Base-by-base conservation (phyloP, 2,329 filamentous ascomycete species). In the Clathrospora elynae region DNA sequence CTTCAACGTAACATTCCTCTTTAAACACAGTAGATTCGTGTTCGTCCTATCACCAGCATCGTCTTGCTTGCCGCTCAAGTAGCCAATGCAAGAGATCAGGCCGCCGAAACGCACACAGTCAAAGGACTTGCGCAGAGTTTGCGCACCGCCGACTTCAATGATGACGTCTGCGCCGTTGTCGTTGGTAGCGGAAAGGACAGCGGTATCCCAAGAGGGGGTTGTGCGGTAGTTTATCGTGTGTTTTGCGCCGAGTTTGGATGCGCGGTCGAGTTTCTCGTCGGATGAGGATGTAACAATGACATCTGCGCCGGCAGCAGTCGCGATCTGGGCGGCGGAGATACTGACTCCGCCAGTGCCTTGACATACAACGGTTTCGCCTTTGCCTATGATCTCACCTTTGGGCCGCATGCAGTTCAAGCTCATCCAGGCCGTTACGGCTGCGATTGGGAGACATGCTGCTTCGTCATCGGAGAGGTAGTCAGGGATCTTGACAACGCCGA, bases 361-460 rank as follows among this genome's bases (percentile, higher is more conserved):
- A 35, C 72, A 61, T 6, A 75, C 58, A 2, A 75, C 62, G 43
- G 51, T 68, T 51, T 58, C 66, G 28, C 49, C 65, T 33, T 40
- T 42, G 19, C 77, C 78, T 1, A 75, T 74, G 13, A 75, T 73
- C 36, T 79, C 68, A 0, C 79, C 80, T 0, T 80, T 57, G 0
- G 80, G 78, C 17, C 78, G 71, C 71, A 82, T 78, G 31, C 79
- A 78, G 64, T 85, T 85, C 54, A 87, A 72, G 6, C 79, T 73
- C 79, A 82, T 85, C 82, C 81, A 85, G 0, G 83, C 83, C 2
- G 84, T 86, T 19, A 85, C 74, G 1, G 75, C 76, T 0, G 83
- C 82, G 47, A 85, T 80, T 6, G 83, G 82, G 5, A 86, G 61
- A 29, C 79, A 82, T 13, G 74, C 73, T 0, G 81, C 84, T 64